These are phyloP conservation scores for Ricinus communis DNA, from an alignment of 345 rosid species.

Conservation along the genomic window DNA sequence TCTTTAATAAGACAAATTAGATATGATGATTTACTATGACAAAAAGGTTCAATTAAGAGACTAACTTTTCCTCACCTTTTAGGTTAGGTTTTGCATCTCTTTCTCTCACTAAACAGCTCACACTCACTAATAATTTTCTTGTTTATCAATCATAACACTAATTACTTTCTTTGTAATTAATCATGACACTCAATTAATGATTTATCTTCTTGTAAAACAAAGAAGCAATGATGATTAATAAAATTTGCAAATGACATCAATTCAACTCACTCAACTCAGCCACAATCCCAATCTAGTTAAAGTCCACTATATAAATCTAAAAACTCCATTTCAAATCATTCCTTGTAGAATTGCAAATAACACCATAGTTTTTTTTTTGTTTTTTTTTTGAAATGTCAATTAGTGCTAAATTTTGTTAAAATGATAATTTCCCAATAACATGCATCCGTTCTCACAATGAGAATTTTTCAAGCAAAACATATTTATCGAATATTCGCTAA, in stretches of 20 bases:
- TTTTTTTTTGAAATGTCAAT: not conserved
- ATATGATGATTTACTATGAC: conserved; percentile 20
- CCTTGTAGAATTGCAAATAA: not conserved
- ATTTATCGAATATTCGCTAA: too few relatives aligned
- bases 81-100: conserved; percentile 16
- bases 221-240: not conserved
- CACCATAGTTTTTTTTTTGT: not conserved
- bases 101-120: not conserved
- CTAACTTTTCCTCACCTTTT: not conserved
- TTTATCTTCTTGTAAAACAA: not conserved
- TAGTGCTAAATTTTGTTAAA: not conserved
- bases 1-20: conserved; percentile 28
- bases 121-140: not conserved
- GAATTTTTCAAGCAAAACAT: too few relatives aligned
- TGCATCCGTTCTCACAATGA: too few relatives aligned
- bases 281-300: not conserved
- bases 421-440: too few relatives aligned
- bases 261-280: not conserved
- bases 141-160: too few relatives aligned
- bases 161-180: conserved; percentile 9
- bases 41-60: conserved; percentile 23
- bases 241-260: not conserved
- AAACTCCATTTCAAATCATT: not conserved
- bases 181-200: conserved; percentile 6
- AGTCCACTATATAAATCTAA: not conserved